Evolutionary conservation across 306 rosid genomes (phyloP), one percentile per base, ranked within the genome.

Genomic region (Urtica urens): DNA sequence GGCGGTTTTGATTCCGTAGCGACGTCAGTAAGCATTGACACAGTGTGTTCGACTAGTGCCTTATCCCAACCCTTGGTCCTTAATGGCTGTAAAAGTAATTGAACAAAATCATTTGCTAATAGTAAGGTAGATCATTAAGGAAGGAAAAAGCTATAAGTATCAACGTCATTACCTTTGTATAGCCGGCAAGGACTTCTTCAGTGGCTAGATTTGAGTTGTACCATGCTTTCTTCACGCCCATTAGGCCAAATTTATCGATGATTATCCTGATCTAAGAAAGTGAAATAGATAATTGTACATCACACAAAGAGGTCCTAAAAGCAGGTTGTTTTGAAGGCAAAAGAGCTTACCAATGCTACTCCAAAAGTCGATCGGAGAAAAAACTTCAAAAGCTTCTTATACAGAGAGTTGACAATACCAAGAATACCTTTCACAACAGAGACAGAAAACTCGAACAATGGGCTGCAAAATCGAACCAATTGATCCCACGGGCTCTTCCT

Each of bases 1-100:
- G 86, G 58, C 33, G 93, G 81, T 31, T 78, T 78, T 54, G 81
- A 70, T 52, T 70, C 68, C 39, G 75, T 59, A 26, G 69, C 80
- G 51, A 79, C 71, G 53, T 78, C 90, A 38, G 87, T 69, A 61
- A 88, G 78, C 80, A 73, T 68, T 10, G 97, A 95, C 40, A 78
- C 86, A 38, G 86, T 78, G 83, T 22, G 81, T 68, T 88, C 97
- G 56, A 74, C 70, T 29, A 84, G 80, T 42, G 95, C 97, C 71
- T 66, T 78, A 63, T 88, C 97, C 95, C 97, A 84, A 71, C 70
- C 72, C 65, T 88, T 88, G n/a, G 53, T 40, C 80, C 80, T 81
- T 62, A 88, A 64, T 59, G 97, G 97, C 95, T 88, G 87, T 63
- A 74, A 53, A 49, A 49, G 55, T 25, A 53, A 44, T 62, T 42